Evolutionary conservation across 148 eudicot species (phyloP), one percentile per base, ranked within the genome.

Genomic region (Rhododendron vialii): DNA sequence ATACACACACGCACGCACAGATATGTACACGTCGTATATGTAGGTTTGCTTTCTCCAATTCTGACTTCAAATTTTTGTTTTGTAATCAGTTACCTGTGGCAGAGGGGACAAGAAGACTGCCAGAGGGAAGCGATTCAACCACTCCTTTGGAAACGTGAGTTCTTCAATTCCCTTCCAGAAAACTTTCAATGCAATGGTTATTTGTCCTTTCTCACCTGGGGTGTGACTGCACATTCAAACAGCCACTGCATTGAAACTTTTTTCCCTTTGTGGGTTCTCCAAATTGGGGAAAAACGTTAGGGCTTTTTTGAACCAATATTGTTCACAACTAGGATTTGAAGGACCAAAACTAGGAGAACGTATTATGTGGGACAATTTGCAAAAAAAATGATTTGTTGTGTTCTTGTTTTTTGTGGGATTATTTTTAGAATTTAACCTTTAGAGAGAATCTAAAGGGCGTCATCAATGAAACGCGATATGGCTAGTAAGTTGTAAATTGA

Each of bases 31-130:
- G 7, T 38, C 24, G 79, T 75, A 36, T 20, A 36, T 75, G 79
- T 10, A 4, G 20, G 45, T 75, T 75, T 75, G 18, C 13, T 75
- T 7, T 35, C 12, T 36, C 79, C 79, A 18, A 36, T 75, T 24
- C 9, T 30, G 30, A 63, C 51, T 35, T 11, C 76, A 15, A 14
- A 4, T 55, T 14, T 43, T 47, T 84, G 63, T 81, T 71, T 30
- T 63, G 18, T 63, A 3, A 75, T 65, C 84, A 92, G 95, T 93
- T 90, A 91, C 89, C 85, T 93, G 94, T 65, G 95, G 95, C 51
- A 90, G 93, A 89, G 94, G 94, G 36, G 95, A 93, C 85, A 89
- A 85, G 92, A 93, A 93, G 92, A 93, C 95, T 33, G 94, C 95
- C 50, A 92, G 87, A 86, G 94, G 95, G 82, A 93, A 93, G 85